A percentile compares a stretch with the other conserved stretches of the same genome.
These are phyloP conservation scores for Patellifolia procumbens DNA, from an alignment of 179 eudicot species.

Conservation along the genomic window DNA sequence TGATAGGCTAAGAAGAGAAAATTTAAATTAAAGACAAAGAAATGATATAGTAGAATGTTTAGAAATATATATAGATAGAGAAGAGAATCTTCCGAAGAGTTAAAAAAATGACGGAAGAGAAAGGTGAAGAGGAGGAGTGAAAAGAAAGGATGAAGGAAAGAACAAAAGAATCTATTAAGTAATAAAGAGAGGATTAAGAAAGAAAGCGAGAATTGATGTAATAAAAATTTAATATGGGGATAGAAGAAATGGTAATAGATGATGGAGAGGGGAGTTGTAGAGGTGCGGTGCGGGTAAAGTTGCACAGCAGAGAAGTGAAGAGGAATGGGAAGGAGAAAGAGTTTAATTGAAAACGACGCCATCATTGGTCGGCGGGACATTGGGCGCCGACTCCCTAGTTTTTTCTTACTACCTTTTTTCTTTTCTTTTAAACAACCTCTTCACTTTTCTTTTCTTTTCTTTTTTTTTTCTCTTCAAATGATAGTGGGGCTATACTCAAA, in stretches of 20 bases:
- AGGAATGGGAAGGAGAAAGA: background rate
- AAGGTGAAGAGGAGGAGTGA: constrained; percentile 22
- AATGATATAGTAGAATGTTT: background rate
- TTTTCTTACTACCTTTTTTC: background rate
- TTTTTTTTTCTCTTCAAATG: too few species aligned
- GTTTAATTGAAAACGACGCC: constrained; percentile 17
- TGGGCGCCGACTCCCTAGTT: constrained; percentile 34
- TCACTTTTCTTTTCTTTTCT: too few species aligned
- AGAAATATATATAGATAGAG: background rate
- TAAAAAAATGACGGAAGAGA: constrained; percentile 33
- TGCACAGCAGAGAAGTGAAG: background rate
- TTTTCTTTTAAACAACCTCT: too few species aligned
- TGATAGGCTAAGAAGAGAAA: background rate
- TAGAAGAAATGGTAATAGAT: background rate
- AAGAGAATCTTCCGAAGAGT: constrained; percentile 33
- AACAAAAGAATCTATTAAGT: constrained; percentile 26
- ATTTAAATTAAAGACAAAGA: constrained; percentile 18
- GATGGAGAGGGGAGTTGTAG: background rate
- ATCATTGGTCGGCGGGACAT: constrained; percentile 35
- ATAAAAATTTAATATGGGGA: background rate
- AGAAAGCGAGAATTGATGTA: background rate
- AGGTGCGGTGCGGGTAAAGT: too few species aligned
- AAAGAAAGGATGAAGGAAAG: constrained; percentile 9
- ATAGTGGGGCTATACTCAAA: too few species aligned
- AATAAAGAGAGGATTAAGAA: constrained; percentile 5